phyloP scores from a whole-genome alignment of 495 filamentous ascomycete genomes.

The Evernia prunastri region DNA sequence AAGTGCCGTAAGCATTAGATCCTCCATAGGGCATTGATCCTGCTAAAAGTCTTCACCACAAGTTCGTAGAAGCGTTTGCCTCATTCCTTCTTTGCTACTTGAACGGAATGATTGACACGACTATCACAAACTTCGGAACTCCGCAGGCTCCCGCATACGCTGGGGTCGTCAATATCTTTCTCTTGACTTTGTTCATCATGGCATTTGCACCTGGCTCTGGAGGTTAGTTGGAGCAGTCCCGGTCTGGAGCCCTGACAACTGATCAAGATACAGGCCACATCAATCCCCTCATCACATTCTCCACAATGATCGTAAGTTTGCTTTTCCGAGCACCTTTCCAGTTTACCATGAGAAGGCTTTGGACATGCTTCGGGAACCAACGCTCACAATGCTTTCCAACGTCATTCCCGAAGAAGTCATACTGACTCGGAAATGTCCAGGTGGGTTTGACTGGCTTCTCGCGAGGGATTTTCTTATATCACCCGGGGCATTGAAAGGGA shows the following conservation, averaged over 20 bases:
- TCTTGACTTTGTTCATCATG: slow-evolving; percentile 46
- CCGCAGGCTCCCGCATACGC: slow-evolving; percentile 30
- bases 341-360: too few relatives aligned
- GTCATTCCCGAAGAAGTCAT: too few relatives aligned
- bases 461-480: slow-evolving; percentile 26
- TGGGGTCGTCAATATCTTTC: slow-evolving; percentile 41
- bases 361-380: too few relatives aligned
- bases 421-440: too few relatives aligned
- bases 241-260: neutral
- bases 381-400: too few relatives aligned
- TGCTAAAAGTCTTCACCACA: neutral
- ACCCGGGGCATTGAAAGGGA: neutral
- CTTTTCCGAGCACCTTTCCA: too few relatives aligned
- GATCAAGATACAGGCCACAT: slow-evolving; percentile 30
- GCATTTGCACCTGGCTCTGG: slow-evolving; percentile 45
- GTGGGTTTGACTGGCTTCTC: slow-evolving; percentile 44
- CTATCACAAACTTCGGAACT: slow-evolving; percentile 27
- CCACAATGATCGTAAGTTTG: slow-evolving; percentile 45
- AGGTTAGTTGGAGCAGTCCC: slow-evolving; percentile 22
- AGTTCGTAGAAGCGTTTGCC: slow-evolving; percentile 18
- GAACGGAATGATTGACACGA: slow-evolving; percentile 17
- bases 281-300: slow-evolving; percentile 47
- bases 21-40: neutral
- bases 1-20: slow-evolving; percentile 11
- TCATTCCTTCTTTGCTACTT: slow-evolving; percentile 16